Evolutionary conservation across 31 red algal species (phyloP), one percentile per base, ranked within the genome.

Genomic region (Odonthalia washingtoniensis): DNA sequence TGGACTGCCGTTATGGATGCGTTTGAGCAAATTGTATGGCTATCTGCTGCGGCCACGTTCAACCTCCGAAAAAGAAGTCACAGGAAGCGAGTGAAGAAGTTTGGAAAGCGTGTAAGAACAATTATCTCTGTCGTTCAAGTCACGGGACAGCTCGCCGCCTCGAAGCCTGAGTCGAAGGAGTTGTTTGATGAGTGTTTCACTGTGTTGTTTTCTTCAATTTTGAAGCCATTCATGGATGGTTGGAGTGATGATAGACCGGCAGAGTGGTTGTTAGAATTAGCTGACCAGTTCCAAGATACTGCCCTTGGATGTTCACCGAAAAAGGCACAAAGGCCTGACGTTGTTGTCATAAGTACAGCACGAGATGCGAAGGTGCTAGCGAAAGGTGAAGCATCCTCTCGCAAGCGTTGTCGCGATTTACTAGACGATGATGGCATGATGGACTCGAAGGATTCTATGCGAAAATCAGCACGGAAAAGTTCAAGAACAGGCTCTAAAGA

Each of bases 11-110:
- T 83, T 24, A n/a, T 91, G 3, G 41, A 91, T 39, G 89, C 89
- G 12, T 84, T 83, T 57, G 89, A 91, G 34, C 89, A 91, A 80
- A 80, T 74, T 1, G 60, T 91, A 45, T 91, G 89, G 89, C 68
- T 70, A 39, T 31, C 83, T 4, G 30, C 73, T 1, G 49, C 68
- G 40, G 33, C 52, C 17, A 57, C 45, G 40, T 52, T 67, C 5
- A 42, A 53, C 17, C 42, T 5, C 3, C 2, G 38, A 3, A 83
- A 70, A 43, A 65, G 26, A 27, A 67, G 42, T 2, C n/a, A 5
- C 9, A 66, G 67, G 4, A 52, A 70, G n/a, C 40, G 43, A 31
- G 67, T 67, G 27, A 42, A 34, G 69, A 64, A 83, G 38, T 32
- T 70, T 3, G 64, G 49, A 21, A 60, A 75, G 43, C 70, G 72